These are phyloP conservation scores for Gossypium mustelinum DNA, from an alignment of 345 rosid species.

Conservation along the genomic window DNA sequence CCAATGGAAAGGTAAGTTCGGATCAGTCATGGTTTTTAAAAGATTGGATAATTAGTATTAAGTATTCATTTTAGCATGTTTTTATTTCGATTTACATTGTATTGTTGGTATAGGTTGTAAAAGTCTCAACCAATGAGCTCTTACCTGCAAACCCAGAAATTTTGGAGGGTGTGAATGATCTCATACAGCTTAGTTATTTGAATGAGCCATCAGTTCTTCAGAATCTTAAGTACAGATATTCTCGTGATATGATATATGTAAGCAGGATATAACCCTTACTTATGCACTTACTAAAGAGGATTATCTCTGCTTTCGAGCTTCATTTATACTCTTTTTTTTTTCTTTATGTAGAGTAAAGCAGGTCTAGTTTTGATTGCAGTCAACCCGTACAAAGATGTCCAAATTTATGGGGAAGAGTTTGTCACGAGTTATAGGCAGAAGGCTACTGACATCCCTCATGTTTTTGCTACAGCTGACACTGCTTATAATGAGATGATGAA, in stretches of 20 bases:
- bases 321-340: slow-evolving; percentile 5
- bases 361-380: slow-evolving; percentile 86
- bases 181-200: slow-evolving; percentile 86
- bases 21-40: neutral
- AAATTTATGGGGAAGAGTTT: slow-evolving; percentile 57
- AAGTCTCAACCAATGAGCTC: slow-evolving; percentile 66
- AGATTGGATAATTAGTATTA: slow-evolving; percentile 14
- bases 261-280: slow-evolving; percentile 33
- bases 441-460: slow-evolving; percentile 64
- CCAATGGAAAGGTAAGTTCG: slow-evolving; percentile 62
- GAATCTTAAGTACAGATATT: slow-evolving; percentile 76
- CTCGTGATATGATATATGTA: slow-evolving; percentile 79
- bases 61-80: slow-evolving; percentile 20
- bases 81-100: slow-evolving; percentile 22
- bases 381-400: slow-evolving; percentile 77
- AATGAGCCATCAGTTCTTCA: slow-evolving; percentile 92
- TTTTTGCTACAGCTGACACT: slow-evolving; percentile 69
- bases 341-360: slow-evolving; percentile 70
- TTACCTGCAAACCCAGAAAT: slow-evolving; percentile 94
- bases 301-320: slow-evolving; percentile 5
- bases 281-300: slow-evolving; percentile 4
- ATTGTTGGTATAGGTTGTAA: slow-evolving; percentile 49
- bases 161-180: slow-evolving; percentile 82
- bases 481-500: slow-evolving; percentile 93
- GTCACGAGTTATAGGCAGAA: slow-evolving; percentile 60